Percentiles rank a stretch among this genome's conserved stretches.
phyloP scores from a whole-genome alignment of 345 rosid genomes.

The Ceriops decandra region DNA sequence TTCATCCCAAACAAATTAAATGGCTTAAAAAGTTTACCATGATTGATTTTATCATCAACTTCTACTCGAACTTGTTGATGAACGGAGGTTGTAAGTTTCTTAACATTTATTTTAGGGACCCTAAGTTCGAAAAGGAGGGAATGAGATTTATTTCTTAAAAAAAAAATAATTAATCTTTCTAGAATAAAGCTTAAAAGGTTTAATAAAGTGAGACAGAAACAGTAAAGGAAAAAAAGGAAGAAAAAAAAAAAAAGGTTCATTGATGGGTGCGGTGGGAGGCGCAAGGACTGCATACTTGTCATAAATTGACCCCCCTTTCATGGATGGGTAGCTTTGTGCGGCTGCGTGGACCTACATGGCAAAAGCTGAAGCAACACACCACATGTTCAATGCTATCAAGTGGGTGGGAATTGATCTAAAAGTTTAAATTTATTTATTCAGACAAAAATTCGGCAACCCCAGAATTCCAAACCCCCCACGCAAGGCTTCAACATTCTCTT shows the following conservation, averaged over 20 bases:
- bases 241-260: background rate
- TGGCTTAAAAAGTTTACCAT: too few relatives aligned
- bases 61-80: too few relatives aligned
- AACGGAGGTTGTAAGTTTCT: background rate
- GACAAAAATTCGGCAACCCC: too few relatives aligned
- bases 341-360: slow-evolving; percentile 37
- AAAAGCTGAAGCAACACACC: slow-evolving; percentile 39
- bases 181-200: background rate
- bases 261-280: slow-evolving; percentile 10
- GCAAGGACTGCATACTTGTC: slow-evolving; percentile 8
- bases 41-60: too few relatives aligned
- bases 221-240: slow-evolving; percentile 5
- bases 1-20: too few relatives aligned
- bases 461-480: too few relatives aligned
- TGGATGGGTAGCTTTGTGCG: slow-evolving; percentile 21
- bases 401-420: slow-evolving; percentile 25
- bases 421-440: background rate
- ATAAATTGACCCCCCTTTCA: background rate
- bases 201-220: background rate
- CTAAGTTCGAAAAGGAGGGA: too few relatives aligned
- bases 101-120: too few relatives aligned
- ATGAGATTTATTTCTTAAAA: too few relatives aligned
- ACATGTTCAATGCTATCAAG: slow-evolving; percentile 36
- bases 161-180: too few relatives aligned
- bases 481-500: too few relatives aligned